Base-by-base conservation (phyloP, 805 yeast genomes). In the Saccharomycopsis fibuligera region DNA sequence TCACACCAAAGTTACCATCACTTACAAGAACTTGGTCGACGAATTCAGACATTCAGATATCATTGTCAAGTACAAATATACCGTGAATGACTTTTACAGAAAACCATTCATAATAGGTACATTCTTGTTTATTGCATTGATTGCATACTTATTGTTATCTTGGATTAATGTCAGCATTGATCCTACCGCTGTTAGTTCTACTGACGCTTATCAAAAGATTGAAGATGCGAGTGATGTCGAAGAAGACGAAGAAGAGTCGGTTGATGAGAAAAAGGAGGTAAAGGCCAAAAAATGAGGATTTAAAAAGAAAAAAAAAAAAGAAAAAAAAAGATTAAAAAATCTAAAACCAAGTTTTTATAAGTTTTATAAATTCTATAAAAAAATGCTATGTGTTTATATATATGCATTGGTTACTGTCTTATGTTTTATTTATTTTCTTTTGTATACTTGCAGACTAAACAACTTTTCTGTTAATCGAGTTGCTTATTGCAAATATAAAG, bases 221-320 rank as follows among this genome's bases (percentile, higher is more conserved):
- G n/a, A n/a, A n/a, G n/a, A n/a, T n/a, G n/a, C n/a, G n/a, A n/a
- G n/a, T n/a, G n/a, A n/a, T n/a, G n/a, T n/a, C 74, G 86, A 86
- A 53, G 89, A 83, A 65, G 81, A 86, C 24, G 96, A 96, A 41
- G 91, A 87, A 69, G 72, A 83, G 77, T 88, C 86, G 1, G 93
- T 70, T 59, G 96, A 93, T 66, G 98, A 93, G 65, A 93, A 77
- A 27, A 69, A 78, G 27, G 91, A 93, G 45, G 90, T 88, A 67
- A 93, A 98, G 99, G 96, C 83, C 53, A 93, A 95, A 59, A 91
- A 89, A 68, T 93, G 98, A 98, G 99, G 99, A 53, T 91, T 83
- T 71, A 83, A 85, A 57, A 98, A 98, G 61, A 79, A 80, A 67
- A 93, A 91, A 68, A 91, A 93, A 69, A 78, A 80, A 48, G n/a